Percentiles rank a stretch among this genome's conserved stretches.
phyloP scores from a whole-genome alignment of 1,139 yeast genomes.

The Magnusiomyces sp. region DNA sequence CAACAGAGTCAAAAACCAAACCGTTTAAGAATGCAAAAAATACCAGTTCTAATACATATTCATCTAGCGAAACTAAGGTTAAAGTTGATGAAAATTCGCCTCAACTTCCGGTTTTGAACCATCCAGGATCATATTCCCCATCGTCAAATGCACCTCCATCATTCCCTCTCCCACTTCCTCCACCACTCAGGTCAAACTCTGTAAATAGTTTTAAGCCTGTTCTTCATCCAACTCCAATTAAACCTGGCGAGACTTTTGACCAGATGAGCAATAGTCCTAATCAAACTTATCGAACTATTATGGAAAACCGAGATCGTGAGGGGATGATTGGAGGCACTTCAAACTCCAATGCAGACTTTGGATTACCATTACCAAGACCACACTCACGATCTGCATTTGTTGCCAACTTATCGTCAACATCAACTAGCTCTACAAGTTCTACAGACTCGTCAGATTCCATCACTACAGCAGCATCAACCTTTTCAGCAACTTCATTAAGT shows the following conservation, averaged over 20 bases:
- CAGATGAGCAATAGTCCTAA: neutral
- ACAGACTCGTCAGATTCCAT: neutral
- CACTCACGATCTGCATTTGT: neutral
- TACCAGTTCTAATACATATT: too few relatives aligned
- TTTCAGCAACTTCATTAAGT: neutral
- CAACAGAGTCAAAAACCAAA: too few relatives aligned
- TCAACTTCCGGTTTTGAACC: too few relatives aligned
- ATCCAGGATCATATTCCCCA: too few relatives aligned
- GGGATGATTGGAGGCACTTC: neutral
- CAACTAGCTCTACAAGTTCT: neutral
- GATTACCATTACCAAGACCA: neutral
- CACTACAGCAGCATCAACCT: neutral
- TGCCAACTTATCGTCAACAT: neutral
- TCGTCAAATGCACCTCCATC: too few relatives aligned
- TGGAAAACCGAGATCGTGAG: neutral
- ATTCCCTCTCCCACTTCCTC: too few relatives aligned
- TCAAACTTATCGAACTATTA: too few relatives aligned
- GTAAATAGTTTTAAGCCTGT: neutral
- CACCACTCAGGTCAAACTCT: too few relatives aligned
- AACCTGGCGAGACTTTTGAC: neutral
- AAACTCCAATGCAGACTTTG: neutral
- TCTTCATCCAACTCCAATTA: neutral
- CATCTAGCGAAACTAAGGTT: too few relatives aligned
- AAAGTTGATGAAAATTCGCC: too few relatives aligned
- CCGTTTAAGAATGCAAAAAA: too few relatives aligned